Conservation (phyloP, 2,329 filamentous ascomycete species). For the Fusarium sp. region DNA sequence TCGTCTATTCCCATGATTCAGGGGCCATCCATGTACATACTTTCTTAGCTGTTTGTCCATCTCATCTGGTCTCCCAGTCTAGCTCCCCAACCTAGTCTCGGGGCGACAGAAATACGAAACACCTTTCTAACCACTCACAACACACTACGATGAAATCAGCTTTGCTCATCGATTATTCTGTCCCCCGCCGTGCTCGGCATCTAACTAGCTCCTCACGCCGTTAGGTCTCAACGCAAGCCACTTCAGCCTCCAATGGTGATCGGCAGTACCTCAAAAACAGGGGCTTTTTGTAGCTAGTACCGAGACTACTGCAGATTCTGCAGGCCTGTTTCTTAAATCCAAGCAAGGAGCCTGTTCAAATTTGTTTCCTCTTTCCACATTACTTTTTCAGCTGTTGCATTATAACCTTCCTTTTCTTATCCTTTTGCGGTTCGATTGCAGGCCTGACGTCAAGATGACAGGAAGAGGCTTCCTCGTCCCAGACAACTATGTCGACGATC, state of each 20-base stretch:
- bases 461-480: conserved; percentile 36
- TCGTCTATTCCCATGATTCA: not conserved
- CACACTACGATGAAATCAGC: not conserved
- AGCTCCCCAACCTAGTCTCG: not conserved
- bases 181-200: not conserved
- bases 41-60: not conserved
- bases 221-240: not conserved
- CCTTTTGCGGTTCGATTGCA: not conserved
- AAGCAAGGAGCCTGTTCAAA: not conserved
- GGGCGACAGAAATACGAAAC: not conserved
- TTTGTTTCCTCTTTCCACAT: not conserved
- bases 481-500: conserved; percentile 23
- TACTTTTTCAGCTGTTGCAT: not conserved
- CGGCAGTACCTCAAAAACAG: conserved; percentile 2
- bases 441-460: conserved; percentile 22
- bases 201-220: not conserved
- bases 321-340: conserved; percentile 6
- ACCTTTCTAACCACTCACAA: not conserved
- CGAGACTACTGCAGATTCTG: conserved; percentile 9
- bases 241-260: not conserved
- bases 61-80: not conserved
- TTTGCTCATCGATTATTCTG: not conserved
- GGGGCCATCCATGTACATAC: not conserved
- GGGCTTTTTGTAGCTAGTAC: not conserved
- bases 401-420: too few relatives aligned